These are phyloP conservation scores for Phytopythium ostracodes DNA, from an alignment of 352 stramenopile species.

Conservation along the genomic window DNA sequence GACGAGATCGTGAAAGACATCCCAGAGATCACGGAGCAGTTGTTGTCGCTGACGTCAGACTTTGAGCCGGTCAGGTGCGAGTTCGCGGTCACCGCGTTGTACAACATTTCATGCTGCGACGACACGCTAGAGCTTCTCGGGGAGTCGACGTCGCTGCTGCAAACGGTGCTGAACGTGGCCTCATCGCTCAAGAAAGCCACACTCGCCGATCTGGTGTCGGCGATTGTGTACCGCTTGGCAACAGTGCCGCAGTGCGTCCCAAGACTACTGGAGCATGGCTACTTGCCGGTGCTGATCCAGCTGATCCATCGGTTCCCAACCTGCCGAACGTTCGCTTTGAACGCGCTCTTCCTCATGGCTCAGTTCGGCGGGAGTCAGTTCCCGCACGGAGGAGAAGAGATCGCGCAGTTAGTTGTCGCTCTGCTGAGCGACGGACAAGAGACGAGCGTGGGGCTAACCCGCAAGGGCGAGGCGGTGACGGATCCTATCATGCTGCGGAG, in stretches of 20 bases:
- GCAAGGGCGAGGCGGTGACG: conserved; percentile 3
- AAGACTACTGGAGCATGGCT: conserved; percentile 37
- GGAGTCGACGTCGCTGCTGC: conserved; percentile 26
- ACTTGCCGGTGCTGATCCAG: conserved; percentile 43
- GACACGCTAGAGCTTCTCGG: conserved; percentile 46
- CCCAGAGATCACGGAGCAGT: conserved; percentile 44
- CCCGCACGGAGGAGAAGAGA: conserved; percentile 56
- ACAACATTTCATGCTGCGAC: conserved; percentile 77
- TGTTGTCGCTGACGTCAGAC: conserved; percentile 44
- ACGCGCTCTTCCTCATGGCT: conserved; percentile 51
- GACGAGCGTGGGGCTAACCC: not conserved
- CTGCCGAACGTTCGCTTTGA: conserved; percentile 41
- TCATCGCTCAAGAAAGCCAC: conserved; percentile 19
- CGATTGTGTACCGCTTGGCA: conserved; percentile 54
- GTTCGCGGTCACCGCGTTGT: conserved; percentile 63
- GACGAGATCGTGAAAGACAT: conserved; percentile 49
- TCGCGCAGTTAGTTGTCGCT: conserved; percentile 37
- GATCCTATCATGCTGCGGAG: conserved; percentile 34
- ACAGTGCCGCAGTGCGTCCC: conserved; percentile 9
- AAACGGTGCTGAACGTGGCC: conserved; percentile 37
- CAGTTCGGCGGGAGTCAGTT: conserved; percentile 41
- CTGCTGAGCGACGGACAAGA: conserved; percentile 36
- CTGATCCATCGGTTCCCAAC: conserved; percentile 40
- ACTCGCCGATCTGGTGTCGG: conserved; percentile 44
- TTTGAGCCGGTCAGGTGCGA: conserved; percentile 23